phyloP scores from a whole-genome alignment of 345 rosid species.

The Populus simonii region DNA sequence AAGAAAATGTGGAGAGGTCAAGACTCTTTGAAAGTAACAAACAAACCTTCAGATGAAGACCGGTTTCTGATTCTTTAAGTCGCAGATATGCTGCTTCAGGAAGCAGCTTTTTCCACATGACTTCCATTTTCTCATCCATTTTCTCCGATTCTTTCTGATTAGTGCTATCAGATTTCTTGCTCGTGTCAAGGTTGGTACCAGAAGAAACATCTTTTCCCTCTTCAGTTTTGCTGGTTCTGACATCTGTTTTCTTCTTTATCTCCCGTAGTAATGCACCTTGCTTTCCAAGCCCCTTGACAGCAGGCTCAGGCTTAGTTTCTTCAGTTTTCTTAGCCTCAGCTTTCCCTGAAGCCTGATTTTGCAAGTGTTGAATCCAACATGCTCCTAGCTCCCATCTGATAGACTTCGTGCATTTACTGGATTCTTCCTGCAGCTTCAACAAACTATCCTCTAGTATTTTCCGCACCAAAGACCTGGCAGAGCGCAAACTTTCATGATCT shows the following conservation, averaged over 20 bases:
- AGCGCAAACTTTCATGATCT: slow-evolving; percentile 53
- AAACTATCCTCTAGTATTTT: slow-evolving; percentile 58
- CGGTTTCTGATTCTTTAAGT: slow-evolving; percentile 39
- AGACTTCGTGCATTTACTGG: slow-evolving; percentile 13
- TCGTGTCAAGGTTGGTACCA: slow-evolving; percentile 35
- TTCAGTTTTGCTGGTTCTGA: slow-evolving; percentile 57
- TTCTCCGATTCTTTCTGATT: slow-evolving; percentile 60
- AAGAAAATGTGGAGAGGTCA: neutral
- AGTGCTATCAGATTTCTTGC: slow-evolving; percentile 43
- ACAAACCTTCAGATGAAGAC: slow-evolving; percentile 37
- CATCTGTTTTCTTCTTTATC: slow-evolving; percentile 78
- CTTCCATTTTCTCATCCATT: slow-evolving; percentile 58
- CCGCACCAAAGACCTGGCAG: slow-evolving; percentile 62
- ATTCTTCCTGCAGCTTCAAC: slow-evolving; percentile 28
- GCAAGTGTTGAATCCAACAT: slow-evolving; percentile 39
- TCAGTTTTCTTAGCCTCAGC: slow-evolving; percentile 64
- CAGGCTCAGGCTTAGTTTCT: slow-evolving; percentile 71
- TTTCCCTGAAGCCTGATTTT: slow-evolving; percentile 54
- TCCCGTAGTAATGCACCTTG: slow-evolving; percentile 89
- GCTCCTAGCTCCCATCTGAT: slow-evolving; percentile 39
- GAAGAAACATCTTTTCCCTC: slow-evolving; percentile 51
- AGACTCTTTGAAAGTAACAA: slow-evolving; percentile 14
- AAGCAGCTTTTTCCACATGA: slow-evolving; percentile 42
- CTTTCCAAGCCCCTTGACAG: slow-evolving; percentile 96
- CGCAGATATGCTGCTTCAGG: slow-evolving; percentile 30